Conservation (phyloP, 2,329 filamentous ascomycete species). For the Anisogramma anomala region DNA sequence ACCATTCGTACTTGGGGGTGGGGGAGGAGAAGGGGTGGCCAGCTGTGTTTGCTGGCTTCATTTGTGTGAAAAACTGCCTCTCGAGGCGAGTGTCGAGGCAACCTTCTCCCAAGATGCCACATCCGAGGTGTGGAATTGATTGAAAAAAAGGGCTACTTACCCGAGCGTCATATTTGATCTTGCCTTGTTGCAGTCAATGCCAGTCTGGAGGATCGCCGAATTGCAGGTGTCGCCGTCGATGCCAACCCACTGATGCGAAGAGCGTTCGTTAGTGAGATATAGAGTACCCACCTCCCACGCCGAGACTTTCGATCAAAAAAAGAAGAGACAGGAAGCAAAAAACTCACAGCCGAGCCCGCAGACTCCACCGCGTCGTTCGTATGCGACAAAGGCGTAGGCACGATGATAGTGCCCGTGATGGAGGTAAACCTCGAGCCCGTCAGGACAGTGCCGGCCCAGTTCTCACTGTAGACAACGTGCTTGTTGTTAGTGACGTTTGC, state of each 20-base stretch:
- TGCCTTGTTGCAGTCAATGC: slow-evolving; percentile 39
- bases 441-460: slow-evolving; percentile 42
- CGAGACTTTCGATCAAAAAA: too few relatives aligned
- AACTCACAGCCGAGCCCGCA: background rate
- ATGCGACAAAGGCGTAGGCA: slow-evolving; percentile 27
- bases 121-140: too few relatives aligned
- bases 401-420: slow-evolving; percentile 39
- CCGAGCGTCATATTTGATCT: slow-evolving; percentile 36
- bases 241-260: slow-evolving; percentile 47
- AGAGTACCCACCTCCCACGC: too few relatives aligned
- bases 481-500: background rate
- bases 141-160: too few relatives aligned
- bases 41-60: too few relatives aligned
- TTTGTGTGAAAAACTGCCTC: too few relatives aligned
- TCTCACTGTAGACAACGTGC: background rate
- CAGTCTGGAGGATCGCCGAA: slow-evolving; percentile 41
- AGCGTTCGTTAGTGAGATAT: too few relatives aligned
- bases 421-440: slow-evolving; percentile 35
- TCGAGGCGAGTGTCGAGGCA: too few relatives aligned
- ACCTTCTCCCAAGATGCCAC: too few relatives aligned
- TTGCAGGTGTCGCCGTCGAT: slow-evolving; percentile 35
- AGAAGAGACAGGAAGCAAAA: background rate
- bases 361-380: background rate
- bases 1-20: too few relatives aligned
- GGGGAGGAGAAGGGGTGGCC: too few relatives aligned